Percentiles rank a stretch among this genome's conserved stretches.
phyloP scores from a whole-genome alignment of 305 asterid species.

The Plantago lanceolata region DNA sequence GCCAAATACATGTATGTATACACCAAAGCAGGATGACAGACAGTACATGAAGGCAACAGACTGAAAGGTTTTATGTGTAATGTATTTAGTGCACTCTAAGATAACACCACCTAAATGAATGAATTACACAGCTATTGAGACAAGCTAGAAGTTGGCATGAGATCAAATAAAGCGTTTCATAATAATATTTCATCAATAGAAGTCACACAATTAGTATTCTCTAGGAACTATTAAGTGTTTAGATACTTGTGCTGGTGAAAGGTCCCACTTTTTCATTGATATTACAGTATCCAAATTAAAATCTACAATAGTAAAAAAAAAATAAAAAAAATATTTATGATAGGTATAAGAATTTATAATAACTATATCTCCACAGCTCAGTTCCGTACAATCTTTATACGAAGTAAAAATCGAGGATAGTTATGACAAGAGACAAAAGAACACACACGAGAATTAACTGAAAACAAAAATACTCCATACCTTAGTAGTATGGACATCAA shows the following conservation, averaged over 20 bases:
- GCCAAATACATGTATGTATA: neutral
- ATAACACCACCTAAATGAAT: no score
- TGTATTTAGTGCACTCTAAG: neutral
- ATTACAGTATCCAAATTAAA: neutral
- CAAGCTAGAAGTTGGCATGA: neutral
- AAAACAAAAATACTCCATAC: slow-evolving; percentile 32
- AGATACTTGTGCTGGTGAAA: neutral
- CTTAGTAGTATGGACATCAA: slow-evolving; percentile 68
- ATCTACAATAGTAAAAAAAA: neutral
- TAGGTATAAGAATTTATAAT: no score
- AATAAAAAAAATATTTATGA: no score
- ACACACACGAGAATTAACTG: neutral
- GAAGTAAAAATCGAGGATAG: no score
- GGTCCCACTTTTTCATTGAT: slow-evolving; percentile 2
- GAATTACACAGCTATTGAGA: no score
- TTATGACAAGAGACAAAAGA: slow-evolving; percentile 6
- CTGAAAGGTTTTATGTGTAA: neutral
- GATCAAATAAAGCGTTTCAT: neutral
- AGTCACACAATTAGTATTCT: neutral
- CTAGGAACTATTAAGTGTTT: neutral
- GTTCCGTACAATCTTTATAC: no score
- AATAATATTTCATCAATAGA: neutral
- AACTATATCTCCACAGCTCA: no score
- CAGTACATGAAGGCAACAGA: neutral
- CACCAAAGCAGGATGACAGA: neutral